These are phyloP conservation scores for Coemansia sp. DNA, from an alignment of 192 early-diverging fungal genomes.

Conservation along the genomic window DNA sequence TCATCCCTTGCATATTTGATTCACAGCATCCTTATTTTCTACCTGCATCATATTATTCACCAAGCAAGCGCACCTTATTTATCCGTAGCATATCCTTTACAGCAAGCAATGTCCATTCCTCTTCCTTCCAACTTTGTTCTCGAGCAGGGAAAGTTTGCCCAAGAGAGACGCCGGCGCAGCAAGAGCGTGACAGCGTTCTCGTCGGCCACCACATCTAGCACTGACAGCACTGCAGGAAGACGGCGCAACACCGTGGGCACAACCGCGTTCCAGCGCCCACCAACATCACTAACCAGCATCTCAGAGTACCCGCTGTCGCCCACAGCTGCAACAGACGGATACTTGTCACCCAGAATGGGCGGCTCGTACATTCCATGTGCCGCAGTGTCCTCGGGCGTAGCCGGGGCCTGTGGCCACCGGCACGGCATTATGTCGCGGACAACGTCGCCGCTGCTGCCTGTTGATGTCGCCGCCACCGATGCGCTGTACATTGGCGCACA, in stretches of 20 bases:
- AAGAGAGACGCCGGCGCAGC: slow-evolving; percentile 35
- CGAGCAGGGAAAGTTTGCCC: slow-evolving; percentile 30
- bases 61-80: neutral
- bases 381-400: neutral
- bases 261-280: slow-evolving; percentile 6
- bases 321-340: neutral
- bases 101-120: slow-evolving; percentile 26
- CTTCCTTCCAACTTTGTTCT: slow-evolving; percentile 37
- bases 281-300: neutral
- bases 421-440: neutral
- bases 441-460: neutral
- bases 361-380: neutral
- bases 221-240: neutral
- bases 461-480: neutral
- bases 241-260: slow-evolving; percentile 43
- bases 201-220: neutral
- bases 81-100: neutral
- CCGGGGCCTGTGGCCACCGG: neutral
- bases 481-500: neutral
- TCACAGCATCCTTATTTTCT: neutral
- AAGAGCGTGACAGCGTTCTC: slow-evolving; percentile 26
- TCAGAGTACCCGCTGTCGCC: neutral
- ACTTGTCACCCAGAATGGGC: neutral
- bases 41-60: neutral
- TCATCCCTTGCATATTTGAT: neutral